Evolutionary conservation across 2,329 filamentous ascomycete genomes (phyloP).

Genomic region (Purpureocillium takamizusanense): DNA sequence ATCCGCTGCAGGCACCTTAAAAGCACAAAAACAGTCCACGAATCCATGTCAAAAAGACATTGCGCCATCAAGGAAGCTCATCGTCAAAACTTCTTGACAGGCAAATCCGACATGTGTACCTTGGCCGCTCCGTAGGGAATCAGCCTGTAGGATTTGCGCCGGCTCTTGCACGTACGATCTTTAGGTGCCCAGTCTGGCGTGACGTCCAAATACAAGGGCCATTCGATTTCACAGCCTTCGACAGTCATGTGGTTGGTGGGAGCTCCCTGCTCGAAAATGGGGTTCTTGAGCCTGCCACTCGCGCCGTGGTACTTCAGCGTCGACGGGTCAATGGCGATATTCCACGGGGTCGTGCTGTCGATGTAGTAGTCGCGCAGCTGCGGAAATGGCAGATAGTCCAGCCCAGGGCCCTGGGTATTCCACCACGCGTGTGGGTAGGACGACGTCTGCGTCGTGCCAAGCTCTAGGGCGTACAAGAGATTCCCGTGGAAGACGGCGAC

Average conservation of each 20-base stretch:
- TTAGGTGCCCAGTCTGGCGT: constrained; percentile 18
- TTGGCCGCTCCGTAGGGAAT: constrained; percentile 37
- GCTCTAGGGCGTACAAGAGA: constrained; percentile 31
- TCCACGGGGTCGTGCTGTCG: constrained; percentile 18
- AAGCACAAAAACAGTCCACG: too few relatives aligned
- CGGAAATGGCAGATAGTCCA: constrained; percentile 11
- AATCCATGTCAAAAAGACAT: too few relatives aligned
- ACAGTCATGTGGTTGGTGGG: constrained; percentile 26
- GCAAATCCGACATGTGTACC: constrained; percentile 28
- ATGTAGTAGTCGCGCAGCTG: constrained; percentile 22
- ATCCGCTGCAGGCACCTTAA: too few relatives aligned
- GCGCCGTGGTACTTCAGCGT: constrained; percentile 14
- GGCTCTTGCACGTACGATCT: constrained; percentile 12
- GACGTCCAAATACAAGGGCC: constrained; percentile 19
- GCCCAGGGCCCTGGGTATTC: constrained; percentile 9
- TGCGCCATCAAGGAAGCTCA: too few relatives aligned
- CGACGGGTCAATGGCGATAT: constrained; percentile 17
- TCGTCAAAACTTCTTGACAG: constrained; percentile 6
- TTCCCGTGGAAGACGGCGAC: constrained; percentile 33
- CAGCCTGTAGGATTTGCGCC: constrained; percentile 21
- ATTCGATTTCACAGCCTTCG: constrained; percentile 26
- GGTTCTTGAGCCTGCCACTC: constrained; percentile 14
- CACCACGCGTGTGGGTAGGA: constrained; percentile 12
- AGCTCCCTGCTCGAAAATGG: constrained; percentile 15
- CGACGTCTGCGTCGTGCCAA: constrained; percentile 18